Base-by-base conservation (phyloP, 2,329 filamentous ascomycete genomes). In the Sclerotinia glacialis region DNA sequence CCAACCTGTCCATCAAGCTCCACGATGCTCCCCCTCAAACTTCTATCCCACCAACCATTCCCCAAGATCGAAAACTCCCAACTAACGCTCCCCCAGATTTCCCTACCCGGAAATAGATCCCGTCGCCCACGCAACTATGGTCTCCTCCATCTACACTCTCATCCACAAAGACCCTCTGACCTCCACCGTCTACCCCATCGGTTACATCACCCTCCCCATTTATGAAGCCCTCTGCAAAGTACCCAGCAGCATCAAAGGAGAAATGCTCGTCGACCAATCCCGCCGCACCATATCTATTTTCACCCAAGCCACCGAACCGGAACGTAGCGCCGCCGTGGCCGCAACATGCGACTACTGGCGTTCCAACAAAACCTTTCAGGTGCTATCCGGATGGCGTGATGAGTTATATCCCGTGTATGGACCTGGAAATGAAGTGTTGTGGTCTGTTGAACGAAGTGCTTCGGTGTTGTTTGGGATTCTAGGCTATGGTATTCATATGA, bases 401-500 rank as follows among this genome's bases (percentile, higher is more conserved):
- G 93, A 97, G 78, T 79, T 87, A 21, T 96, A 92, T 80, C 89
- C 92, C 0, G 86, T 96, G 9, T 95, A 92, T 73, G 85, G 84
- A 0, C 84, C 79, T 0, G 78, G 83, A 18, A 83, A 84, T 44
- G 82, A 86, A 69, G 75, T 91, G 11, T 79, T 94, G 3, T 89
- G 91, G 76, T 89, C 85, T 76, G 86, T 94, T 76, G 93, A 97
- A 77, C 83, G 93, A n/a, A 83, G 85, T 21, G 92, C 89, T 7
- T 85, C 86, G 66, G 85, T 89, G 0, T 79, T 97, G 11, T 87
- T 96, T 58, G 93, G 92, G 1, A 82, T 90, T 1, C 85, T 89
- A 71, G 87, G 88, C 9, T 96, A 93, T 75, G 93, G 92, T 26
- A 86, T 93, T 42, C 91, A 97, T 77, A 86, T 96, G 85, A 91